Conservation (phyloP, 208 protist species). For the Herpetomonas muscarum region DNA sequence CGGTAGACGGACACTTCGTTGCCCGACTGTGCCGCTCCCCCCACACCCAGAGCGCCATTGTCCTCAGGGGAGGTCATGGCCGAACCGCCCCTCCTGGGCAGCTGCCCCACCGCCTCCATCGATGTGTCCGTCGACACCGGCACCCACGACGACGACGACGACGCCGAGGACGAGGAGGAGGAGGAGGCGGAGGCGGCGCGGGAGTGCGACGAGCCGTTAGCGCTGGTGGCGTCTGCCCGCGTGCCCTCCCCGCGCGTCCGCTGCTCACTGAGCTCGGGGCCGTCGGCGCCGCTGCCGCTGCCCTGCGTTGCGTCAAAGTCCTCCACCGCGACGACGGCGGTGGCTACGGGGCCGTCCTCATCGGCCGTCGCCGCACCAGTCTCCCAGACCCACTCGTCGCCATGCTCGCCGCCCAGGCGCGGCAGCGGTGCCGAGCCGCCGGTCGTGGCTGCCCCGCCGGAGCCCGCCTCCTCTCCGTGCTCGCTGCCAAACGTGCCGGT, state of each 20-base stretch:
- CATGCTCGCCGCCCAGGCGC: constrained; percentile 1
- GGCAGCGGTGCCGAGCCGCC: background rate
- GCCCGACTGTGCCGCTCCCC: background rate
- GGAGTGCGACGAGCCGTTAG: too few species aligned
- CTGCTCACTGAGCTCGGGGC: too few species aligned
- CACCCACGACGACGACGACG: too few species aligned
- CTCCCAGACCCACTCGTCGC: constrained; percentile 4
- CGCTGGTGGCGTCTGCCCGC: too few species aligned
- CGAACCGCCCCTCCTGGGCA: too few species aligned
- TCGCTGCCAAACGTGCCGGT: background rate
- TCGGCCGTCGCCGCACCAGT: background rate
- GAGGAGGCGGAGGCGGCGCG: too few species aligned
- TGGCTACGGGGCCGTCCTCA: background rate
- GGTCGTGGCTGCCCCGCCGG: background rate
- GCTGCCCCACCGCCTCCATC: too few species aligned
- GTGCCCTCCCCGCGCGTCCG: too few species aligned
- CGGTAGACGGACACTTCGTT: background rate
- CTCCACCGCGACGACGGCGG: constrained; percentile 12
- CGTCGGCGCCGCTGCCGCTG: background rate
- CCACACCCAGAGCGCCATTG: background rate
- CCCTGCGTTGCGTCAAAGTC: constrained; percentile 7
- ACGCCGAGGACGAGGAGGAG: too few species aligned
- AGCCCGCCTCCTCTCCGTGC: background rate
- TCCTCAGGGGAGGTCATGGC: background rate
- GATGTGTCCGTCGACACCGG: too few species aligned